phyloP scores from a whole-genome alignment of 139 green algal species.

The Chlorella sp. region DNA sequence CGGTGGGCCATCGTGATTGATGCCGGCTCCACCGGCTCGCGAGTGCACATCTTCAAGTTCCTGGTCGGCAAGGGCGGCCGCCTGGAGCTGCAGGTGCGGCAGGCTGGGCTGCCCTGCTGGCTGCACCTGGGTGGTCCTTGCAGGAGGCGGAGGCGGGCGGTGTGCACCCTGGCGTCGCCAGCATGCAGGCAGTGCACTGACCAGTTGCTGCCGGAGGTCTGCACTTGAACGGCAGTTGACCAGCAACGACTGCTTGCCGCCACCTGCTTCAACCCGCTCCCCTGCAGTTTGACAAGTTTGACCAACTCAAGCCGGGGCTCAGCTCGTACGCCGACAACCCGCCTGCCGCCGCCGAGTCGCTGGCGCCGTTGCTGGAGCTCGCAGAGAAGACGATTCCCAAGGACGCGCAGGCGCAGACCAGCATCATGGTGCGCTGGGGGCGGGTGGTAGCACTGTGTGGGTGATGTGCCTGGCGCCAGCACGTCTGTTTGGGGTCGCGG shows the following conservation, averaged over 20 bases:
- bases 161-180: no score
- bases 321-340: constrained; percentile 85
- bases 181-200: no score
- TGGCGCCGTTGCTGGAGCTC: constrained; percentile 85
- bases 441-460: no score
- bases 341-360: constrained; percentile 69
- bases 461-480: no score
- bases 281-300: constrained; percentile 80
- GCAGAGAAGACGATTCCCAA: constrained; percentile 66
- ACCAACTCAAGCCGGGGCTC: constrained; percentile 95
- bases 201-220: no score
- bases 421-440: not conserved
- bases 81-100: constrained; percentile 65
- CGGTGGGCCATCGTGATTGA: constrained; percentile 94
- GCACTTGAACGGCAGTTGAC: no score
- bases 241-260: no score
- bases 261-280: no score
- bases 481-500: no score
- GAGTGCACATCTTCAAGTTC: constrained; percentile 97
- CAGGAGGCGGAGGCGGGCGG: no score
- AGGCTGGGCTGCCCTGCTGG: no score
- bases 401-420: not conserved
- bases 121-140: no score
- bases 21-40: constrained; percentile 93
- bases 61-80: constrained; percentile 28